Evolutionary conservation across 1,284 basidiomycete genomes (phyloP).

Genomic region (Ganoderma sinense): DNA sequence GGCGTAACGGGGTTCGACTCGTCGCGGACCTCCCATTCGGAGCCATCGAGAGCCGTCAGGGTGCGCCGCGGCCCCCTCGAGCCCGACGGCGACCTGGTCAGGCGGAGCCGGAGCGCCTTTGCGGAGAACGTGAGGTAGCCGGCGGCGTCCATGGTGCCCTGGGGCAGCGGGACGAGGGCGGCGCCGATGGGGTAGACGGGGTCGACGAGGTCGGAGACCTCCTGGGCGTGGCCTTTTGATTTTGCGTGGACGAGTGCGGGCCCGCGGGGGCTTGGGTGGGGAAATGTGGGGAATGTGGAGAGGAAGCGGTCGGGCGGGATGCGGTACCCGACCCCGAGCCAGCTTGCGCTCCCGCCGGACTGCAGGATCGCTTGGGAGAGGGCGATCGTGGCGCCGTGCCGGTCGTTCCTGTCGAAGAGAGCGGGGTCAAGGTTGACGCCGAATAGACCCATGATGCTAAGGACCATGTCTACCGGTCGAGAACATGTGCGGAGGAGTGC

Average conservation of each 20-base stretch:
- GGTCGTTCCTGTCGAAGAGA: conserved; percentile 30
- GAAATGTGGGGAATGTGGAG: conserved; percentile 36
- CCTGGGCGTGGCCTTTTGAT: conserved; percentile 2
- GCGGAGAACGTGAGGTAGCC: conserved; percentile 17
- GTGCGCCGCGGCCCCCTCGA: background rate
- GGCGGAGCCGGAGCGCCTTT: conserved; percentile 9
- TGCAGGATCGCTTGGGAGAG: conserved; percentile 32
- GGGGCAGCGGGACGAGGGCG: conserved; percentile 14
- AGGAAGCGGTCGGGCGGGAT: conserved; percentile 22
- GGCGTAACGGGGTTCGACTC: background rate
- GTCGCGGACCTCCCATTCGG: conserved; percentile 11
- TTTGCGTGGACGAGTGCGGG: background rate
- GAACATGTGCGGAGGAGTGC: conserved; percentile 36
- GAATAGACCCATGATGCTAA: conserved; percentile 40
- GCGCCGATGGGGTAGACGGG: conserved; percentile 6
- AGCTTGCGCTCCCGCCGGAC: conserved; percentile 32
- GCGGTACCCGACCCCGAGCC: conserved; percentile 28
- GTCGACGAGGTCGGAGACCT: conserved; percentile 15
- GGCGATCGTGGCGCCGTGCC: conserved; percentile 34
- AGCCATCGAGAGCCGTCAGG: conserved; percentile 18
- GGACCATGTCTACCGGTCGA: conserved; percentile 38
- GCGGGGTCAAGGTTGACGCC: conserved; percentile 32
- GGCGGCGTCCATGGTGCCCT: conserved; percentile 20
- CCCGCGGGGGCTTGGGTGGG: conserved; percentile 25
- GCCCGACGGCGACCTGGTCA: background rate